Conservation (phyloP, 225 moss, liverwort and hornwort genomes). For the Sphagnum tenellum region DNA sequence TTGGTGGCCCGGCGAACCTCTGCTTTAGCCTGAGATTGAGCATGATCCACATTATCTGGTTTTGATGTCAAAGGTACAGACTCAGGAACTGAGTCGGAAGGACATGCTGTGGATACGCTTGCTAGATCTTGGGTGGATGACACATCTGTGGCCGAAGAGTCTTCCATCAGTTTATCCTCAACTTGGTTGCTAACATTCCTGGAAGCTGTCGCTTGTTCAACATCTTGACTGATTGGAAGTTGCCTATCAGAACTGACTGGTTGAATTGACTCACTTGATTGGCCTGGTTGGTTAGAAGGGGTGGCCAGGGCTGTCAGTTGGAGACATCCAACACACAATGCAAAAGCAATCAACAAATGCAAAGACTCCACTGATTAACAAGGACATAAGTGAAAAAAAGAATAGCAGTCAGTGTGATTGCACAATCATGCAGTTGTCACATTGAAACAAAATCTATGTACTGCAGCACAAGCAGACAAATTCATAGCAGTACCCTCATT, state of each 20-base stretch:
- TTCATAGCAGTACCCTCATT: too few species aligned
- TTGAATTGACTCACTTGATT: slow-evolving; percentile 12
- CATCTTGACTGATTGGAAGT: slow-evolving; percentile 3
- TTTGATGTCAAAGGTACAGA: slow-evolving; percentile 2
- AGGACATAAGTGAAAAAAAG: too few species aligned
- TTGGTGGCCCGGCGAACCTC: slow-evolving; percentile 3
- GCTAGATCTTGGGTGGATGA: slow-evolving; percentile 13
- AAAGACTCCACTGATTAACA: too few species aligned
- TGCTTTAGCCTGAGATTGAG: slow-evolving; percentile 7
- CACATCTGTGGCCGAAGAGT: slow-evolving; percentile 4
- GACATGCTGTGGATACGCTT: slow-evolving; percentile 1
- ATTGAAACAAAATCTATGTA: too few species aligned
- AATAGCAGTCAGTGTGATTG: too few species aligned
- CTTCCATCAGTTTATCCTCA: slow-evolving; percentile 10
- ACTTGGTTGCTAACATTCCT: not conserved
- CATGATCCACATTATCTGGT: not conserved
- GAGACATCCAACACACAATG: too few species aligned
- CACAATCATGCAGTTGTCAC: too few species aligned
- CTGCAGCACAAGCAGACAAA: too few species aligned
- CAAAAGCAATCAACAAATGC: too few species aligned
- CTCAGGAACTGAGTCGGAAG: slow-evolving; percentile 11
- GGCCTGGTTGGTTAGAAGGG: too few species aligned
- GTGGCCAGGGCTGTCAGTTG: too few species aligned
- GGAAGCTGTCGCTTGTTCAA: not conserved
- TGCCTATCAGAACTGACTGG: slow-evolving; percentile 13